Base-by-base conservation (phyloP, 208 protist species). In the Leishmania braziliensis region DNA sequence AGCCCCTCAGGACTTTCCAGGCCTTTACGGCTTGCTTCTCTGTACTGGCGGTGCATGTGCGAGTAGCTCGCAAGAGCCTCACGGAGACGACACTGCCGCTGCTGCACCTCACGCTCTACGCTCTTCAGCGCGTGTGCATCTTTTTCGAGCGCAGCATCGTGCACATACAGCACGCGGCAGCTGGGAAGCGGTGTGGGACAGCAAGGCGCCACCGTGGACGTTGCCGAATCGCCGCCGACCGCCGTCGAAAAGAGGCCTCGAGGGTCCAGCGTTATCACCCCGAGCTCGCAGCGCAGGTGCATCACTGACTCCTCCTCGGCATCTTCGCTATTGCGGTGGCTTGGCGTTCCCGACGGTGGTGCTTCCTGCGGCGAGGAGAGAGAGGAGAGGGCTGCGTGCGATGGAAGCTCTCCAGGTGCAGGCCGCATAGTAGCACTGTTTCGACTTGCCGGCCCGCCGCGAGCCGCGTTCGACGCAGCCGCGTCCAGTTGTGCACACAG, bases 131-230 rank as follows among this genome's bases (percentile, higher is more conserved):
- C 46, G 16, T 79, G 62, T 51, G 51, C 0, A 56, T 86, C 77
- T 36, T 53, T 63, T 70, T 86, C 78, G 50, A 86, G 68, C 10
- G 5, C 78, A 2, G 56, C 60, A 70, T 78, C 58, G 78, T 80
- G 82, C 8, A 76, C 12, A 26, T 77, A 86, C 20, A 82, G 63
- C 23, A 86, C 82, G 26, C 82, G 82, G 48, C 82, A 80, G 58
- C 12, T 3, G 1, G 81, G 81, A 60, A 85, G 72, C 51, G 69
- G 33, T 0, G 76, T 73, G n/a, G 76, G 10, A 9, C 48, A 71
- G 60, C 76, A 56, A 0, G 62, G 76, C 26, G 36, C 48, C 20
- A 71, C 23, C 12, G 63, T 60, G 50, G 48, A 72, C 62, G 29
- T n/a, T 43, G 46, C 63, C 48, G 76, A 23, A 51, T 56, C 39